phyloP scores from a whole-genome alignment of 129 eudicot species.

The Flaveria sonorensis region DNA sequence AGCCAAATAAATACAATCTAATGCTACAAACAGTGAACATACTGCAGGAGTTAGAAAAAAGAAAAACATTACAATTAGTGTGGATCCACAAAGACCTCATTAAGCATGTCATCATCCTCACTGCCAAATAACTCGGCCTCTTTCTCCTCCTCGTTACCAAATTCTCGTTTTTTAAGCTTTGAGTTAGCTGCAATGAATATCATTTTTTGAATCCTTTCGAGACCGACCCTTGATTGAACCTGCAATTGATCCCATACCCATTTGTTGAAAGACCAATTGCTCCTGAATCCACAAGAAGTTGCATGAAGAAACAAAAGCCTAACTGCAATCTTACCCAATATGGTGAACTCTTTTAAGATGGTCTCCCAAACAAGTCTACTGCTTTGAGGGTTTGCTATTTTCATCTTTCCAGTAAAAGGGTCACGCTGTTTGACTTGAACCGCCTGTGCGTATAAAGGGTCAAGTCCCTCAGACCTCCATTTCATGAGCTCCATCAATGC shows the following conservation, averaged over 20 bases:
- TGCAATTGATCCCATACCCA: conserved; percentile 45
- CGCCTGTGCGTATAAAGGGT: conserved; percentile 87
- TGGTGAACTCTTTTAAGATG: conserved; percentile 62
- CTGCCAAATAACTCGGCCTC: conserved; percentile 51
- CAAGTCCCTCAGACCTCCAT: conserved; percentile 89
- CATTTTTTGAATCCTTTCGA: conserved; percentile 76
- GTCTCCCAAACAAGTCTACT: conserved; percentile 98
- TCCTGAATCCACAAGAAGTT: conserved; percentile 64
- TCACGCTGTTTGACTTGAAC: conserved; percentile 83
- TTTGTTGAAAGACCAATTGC: conserved; percentile 58
- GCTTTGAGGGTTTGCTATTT: conserved; percentile 83
- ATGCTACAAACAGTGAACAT: conserved; percentile 38
- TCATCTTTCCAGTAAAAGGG: conserved; percentile 79
- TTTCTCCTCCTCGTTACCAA: conserved; percentile 60
- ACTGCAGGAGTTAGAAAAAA: conserved; percentile 34
- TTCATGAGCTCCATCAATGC: conserved; percentile 86
- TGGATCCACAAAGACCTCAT: conserved; percentile 76
- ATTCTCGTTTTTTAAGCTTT: conserved; percentile 61
- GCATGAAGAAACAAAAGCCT: conserved; percentile 90
- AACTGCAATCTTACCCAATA: conserved; percentile 71
- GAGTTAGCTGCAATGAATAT: conserved; percentile 70
- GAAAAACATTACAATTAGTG: conserved; percentile 41
- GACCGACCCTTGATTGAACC: conserved; percentile 47
- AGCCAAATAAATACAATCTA: conserved; percentile 39
- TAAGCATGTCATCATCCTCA: conserved; percentile 53